These are phyloP conservation scores for Globisporangium yorkense DNA, from an alignment of 352 stramenopile genomes.

Conservation along the genomic window DNA sequence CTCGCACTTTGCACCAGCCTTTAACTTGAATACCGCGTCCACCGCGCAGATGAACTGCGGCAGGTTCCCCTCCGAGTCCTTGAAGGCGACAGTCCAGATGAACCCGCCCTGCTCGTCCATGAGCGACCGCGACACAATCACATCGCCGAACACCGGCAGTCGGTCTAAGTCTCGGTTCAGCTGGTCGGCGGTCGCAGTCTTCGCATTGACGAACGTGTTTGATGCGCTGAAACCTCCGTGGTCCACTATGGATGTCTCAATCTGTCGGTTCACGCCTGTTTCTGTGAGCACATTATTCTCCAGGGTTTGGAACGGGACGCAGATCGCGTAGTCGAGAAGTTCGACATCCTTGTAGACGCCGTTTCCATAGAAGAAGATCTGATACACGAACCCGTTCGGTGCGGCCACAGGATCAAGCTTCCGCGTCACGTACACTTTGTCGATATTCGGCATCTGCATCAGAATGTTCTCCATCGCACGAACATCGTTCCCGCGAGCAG, in stretches of 20 bases:
- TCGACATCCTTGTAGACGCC: conserved; percentile 35
- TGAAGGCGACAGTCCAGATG: conserved; percentile 73
- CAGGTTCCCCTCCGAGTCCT: conserved; percentile 54
- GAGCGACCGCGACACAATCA: conserved; percentile 59
- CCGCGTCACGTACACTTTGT: conserved; percentile 69
- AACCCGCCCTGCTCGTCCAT: conserved; percentile 60
- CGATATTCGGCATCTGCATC: conserved; percentile 56
- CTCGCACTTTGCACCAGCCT: conserved; percentile 31
- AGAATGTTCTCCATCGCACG: conserved; percentile 52
- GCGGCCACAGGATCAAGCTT: conserved; percentile 21
- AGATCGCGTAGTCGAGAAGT: conserved; percentile 20
- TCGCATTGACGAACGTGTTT: conserved; percentile 51
- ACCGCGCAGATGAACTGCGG: conserved; percentile 69
- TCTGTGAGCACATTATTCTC: conserved; percentile 54
- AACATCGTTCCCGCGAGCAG: conserved; percentile 27
- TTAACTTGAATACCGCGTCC: conserved; percentile 29
- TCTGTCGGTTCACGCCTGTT: conserved; percentile 20
- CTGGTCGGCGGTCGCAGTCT: conserved; percentile 29
- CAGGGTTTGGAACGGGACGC: conserved; percentile 52
- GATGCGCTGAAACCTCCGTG: conserved; percentile 35
- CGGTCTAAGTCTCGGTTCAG: conserved; percentile 40
- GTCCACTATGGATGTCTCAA: conserved; percentile 38
- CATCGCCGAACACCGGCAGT: conserved; percentile 54
- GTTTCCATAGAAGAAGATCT: conserved; percentile 75
- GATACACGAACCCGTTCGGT: conserved; percentile 61